phyloP scores from a whole-genome alignment of 2,329 filamentous ascomycete species.

The Pseudogymnoascus sp. region DNA sequence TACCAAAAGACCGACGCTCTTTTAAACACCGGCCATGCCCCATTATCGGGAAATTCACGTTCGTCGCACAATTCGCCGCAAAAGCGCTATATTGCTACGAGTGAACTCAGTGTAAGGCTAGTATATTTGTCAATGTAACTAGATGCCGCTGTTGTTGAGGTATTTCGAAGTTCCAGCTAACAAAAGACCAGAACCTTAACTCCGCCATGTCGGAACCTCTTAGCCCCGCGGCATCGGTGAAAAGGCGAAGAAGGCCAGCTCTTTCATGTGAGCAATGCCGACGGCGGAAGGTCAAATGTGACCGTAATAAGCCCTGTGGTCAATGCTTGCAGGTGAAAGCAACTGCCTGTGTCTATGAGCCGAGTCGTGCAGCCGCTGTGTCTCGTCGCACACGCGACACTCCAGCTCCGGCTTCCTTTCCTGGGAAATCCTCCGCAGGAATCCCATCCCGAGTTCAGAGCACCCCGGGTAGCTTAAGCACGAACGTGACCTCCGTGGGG shows the following conservation, averaged over 20 bases:
- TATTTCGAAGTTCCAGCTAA: not conserved
- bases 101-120: not conserved
- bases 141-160: not conserved
- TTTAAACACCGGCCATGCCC: not conserved
- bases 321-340: conserved; percentile 30
- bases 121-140: not conserved
- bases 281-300: conserved; percentile 40
- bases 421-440: not conserved
- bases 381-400: conserved; percentile 7
- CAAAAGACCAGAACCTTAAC: not conserved
- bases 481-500: not conserved
- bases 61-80: not conserved
- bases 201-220: not conserved
- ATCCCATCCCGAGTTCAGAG: not conserved
- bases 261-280: conserved; percentile 37
- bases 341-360: conserved; percentile 28
- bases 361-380: conserved; percentile 10
- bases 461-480: conserved; percentile 11
- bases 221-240: not conserved
- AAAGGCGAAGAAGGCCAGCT: conserved; percentile 27
- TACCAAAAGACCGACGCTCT: not conserved
- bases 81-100: not conserved
- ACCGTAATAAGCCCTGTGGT: conserved; percentile 35
- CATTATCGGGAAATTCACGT: not conserved
- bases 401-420: conserved; percentile 2